Conservation (phyloP, 192 early-diverging fungal genomes). For the Chytriomyces hyalinus region DNA sequence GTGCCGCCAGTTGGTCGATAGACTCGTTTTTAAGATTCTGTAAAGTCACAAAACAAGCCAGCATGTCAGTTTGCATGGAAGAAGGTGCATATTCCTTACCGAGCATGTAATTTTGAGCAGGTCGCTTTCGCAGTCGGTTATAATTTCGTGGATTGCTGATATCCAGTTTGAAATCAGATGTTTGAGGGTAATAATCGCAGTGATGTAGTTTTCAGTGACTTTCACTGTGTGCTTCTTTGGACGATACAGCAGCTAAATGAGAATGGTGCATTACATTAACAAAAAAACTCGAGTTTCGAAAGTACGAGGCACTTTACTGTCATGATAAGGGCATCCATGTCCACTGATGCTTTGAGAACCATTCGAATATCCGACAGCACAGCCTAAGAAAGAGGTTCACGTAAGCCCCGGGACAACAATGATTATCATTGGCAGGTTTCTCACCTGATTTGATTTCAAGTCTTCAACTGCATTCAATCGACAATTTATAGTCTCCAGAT, state of each 20-base stretch:
- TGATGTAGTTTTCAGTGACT: constrained; percentile 68
- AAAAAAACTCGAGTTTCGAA: constrained; percentile 31
- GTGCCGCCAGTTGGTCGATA: constrained; percentile 46
- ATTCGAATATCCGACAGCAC: background rate
- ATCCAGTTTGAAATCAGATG: constrained; percentile 63
- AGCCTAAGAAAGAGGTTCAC: background rate
- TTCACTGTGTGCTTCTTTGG: constrained; percentile 57
- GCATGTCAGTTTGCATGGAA: background rate
- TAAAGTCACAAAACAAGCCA: background rate
- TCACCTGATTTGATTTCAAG: constrained; percentile 25
- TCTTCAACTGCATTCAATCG: constrained; percentile 68
- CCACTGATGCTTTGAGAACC: constrained; percentile 22
- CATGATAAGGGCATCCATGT: constrained; percentile 22
- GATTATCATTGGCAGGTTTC: background rate
- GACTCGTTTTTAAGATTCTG: constrained; percentile 14
- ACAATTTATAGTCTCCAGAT: constrained; percentile 54
- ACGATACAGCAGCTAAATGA: constrained; percentile 21
- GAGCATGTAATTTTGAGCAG: constrained; percentile 52
- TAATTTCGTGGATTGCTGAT: constrained; percentile 40
- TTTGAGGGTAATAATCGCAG: constrained; percentile 71
- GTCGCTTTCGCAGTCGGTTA: constrained; percentile 43
- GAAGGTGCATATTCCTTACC: background rate
- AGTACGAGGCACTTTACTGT: background rate
- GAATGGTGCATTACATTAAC: constrained; percentile 17
- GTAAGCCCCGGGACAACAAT: background rate